phyloP scores from a whole-genome alignment of 768 basidiomycete species.

The Heimioporus sp. region DNA sequence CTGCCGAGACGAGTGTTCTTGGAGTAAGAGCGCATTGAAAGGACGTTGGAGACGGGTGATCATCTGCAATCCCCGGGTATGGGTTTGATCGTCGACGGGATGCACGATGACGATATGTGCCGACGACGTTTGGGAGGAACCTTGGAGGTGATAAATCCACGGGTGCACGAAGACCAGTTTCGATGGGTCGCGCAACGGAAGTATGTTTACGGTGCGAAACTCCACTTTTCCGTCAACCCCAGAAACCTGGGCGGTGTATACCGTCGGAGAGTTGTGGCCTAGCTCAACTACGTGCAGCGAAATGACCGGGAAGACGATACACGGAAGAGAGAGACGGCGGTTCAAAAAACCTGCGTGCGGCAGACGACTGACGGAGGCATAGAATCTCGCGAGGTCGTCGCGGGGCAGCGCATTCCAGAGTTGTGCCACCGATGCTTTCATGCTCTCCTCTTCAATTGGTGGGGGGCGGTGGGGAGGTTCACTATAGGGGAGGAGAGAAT shows the following conservation, averaged over 20 bases:
- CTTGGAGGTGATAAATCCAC: conserved; percentile 4
- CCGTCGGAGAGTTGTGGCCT: not conserved
- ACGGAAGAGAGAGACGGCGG: conserved; percentile 7
- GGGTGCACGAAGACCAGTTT: conserved; percentile 3
- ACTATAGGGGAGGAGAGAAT: not conserved
- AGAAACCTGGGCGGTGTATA: not conserved
- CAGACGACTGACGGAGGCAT: not conserved
- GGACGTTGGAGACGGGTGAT: conserved; percentile 3
- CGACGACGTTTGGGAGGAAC: not conserved
- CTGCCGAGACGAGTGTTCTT: not conserved
- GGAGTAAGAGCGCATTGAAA: conserved; percentile 4
- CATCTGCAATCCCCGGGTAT: not conserved
- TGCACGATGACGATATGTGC: not conserved
- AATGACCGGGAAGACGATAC: not conserved
- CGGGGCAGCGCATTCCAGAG: not conserved
- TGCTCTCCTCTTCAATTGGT: not conserved
- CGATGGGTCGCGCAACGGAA: not conserved
- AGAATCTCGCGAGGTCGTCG: not conserved
- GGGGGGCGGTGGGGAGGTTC: not conserved
- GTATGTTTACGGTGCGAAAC: not conserved
- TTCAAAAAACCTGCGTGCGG: not conserved
- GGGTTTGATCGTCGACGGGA: not conserved
- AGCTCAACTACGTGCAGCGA: not conserved
- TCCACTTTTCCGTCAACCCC: not conserved
- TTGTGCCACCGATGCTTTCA: not conserved